These are phyloP conservation scores for Blastocystis sp. DNA, from an alignment of 352 stramenopile species.

Conservation along the genomic window DNA sequence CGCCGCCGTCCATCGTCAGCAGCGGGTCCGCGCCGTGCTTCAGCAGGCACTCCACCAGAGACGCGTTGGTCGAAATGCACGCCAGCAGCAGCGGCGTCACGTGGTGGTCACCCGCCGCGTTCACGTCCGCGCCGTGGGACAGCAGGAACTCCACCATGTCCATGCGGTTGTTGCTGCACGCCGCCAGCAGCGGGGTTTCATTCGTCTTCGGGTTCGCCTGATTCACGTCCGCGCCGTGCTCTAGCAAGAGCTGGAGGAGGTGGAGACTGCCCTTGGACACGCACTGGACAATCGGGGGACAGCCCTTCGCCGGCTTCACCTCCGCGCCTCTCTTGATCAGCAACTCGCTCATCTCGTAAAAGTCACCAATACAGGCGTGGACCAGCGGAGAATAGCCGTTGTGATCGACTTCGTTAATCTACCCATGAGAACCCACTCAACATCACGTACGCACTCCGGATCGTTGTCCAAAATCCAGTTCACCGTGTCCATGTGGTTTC, in stretches of 20 bases:
- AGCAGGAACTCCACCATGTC: conserved; percentile 22
- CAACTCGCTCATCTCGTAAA: conserved; percentile 29
- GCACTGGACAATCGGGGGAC: conserved; percentile 5
- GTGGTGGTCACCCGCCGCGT: conserved; percentile 6
- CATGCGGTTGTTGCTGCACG: background rate
- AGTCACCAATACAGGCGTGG: conserved; percentile 49
- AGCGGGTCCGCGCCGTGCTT: conserved; percentile 36
- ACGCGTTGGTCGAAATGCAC: conserved; percentile 42
- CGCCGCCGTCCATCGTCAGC: conserved; percentile 8
- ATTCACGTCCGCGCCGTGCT: conserved; percentile 39
- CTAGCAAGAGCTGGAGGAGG: conserved; percentile 1
- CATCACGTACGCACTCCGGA: background rate
- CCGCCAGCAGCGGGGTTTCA: conserved; percentile 18
- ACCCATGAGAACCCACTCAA: background rate
- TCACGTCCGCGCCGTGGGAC: conserved; percentile 4
- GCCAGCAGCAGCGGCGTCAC: conserved; percentile 62
- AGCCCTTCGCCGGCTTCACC: conserved; percentile 14
- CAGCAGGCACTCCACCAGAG: conserved; percentile 5
- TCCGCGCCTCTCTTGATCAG: conserved; percentile 1
- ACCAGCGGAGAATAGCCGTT: conserved; percentile 58
- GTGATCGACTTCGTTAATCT: conserved; percentile 47
- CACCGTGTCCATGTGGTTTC: conserved; percentile 49
- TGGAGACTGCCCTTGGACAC: conserved; percentile 14
- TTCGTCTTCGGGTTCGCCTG: background rate
- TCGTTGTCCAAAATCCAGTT: conserved; percentile 58